phyloP scores from a whole-genome alignment of 1,284 basidiomycete species.

The Marasmius tenuissimus region DNA sequence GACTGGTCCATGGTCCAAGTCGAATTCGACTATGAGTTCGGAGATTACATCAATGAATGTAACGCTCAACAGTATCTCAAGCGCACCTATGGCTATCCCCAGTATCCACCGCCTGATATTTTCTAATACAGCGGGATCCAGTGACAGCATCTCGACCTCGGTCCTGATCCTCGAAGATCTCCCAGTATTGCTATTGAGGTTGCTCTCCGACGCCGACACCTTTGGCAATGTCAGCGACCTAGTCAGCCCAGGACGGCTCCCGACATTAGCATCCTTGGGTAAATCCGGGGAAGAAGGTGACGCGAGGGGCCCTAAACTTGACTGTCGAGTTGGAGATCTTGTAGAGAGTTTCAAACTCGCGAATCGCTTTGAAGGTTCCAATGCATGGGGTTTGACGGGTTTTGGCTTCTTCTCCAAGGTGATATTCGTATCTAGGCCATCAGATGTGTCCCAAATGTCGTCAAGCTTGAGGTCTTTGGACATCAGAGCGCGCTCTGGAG shows the following conservation, averaged over 20 bases:
- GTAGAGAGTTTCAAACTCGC: not conserved
- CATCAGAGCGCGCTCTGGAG: not conserved
- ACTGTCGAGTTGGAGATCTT: conserved; percentile 5
- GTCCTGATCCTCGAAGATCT: conserved; percentile 22
- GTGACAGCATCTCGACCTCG: conserved; percentile 33
- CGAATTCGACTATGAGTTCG: conserved; percentile 71
- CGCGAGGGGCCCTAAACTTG: conserved; percentile 3
- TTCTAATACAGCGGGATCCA: conserved; percentile 48
- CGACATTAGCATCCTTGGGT: not conserved
- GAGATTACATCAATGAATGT: conserved; percentile 2
- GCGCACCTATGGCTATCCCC: conserved; percentile 71
- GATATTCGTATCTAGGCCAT: conserved; percentile 2
- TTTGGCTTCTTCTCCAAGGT: conserved; percentile 2
- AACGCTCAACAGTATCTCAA: not conserved
- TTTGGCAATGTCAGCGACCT: conserved; percentile 33
- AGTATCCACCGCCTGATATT: conserved; percentile 77
- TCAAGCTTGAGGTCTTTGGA: conserved; percentile 11
- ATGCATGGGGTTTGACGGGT: not conserved
- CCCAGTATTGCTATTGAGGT: not conserved
- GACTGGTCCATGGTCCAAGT: conserved; percentile 84
- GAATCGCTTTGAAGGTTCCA: not conserved
- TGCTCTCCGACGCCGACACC: conserved; percentile 23
- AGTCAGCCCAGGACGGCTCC: conserved; percentile 11
- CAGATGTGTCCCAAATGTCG: conserved; percentile 3
- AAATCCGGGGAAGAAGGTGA: conserved; percentile 15